A percentile compares a stretch with the other conserved stretches of the same genome.
These are phyloP conservation scores for Acanthamoeba lenticulata DNA, from an alignment of 208 protist genomes.

Conservation along the genomic window DNA sequence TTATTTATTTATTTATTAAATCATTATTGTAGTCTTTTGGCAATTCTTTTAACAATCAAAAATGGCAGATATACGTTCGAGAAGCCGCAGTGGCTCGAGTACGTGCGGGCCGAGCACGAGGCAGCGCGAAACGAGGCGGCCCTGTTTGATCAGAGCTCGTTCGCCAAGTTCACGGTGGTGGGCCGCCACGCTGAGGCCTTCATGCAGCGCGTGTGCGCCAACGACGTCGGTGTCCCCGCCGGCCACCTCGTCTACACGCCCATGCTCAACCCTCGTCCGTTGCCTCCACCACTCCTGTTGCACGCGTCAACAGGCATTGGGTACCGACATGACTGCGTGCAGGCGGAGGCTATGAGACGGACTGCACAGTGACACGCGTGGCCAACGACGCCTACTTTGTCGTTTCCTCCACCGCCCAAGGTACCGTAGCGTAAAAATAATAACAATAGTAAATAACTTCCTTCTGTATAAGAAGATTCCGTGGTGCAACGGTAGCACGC, in stretches of 20 bases:
- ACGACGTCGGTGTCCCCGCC: not conserved
- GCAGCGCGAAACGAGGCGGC: not conserved
- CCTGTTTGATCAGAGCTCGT: not conserved
- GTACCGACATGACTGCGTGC: not conserved
- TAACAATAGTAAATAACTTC: no score
- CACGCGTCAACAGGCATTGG: not conserved
- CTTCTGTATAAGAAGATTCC: not conserved
- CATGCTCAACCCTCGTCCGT: not conserved
- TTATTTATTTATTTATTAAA: not conserved
- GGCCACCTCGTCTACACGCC: not conserved
- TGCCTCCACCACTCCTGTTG: not conserved
- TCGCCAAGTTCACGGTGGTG: not conserved
- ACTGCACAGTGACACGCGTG: not conserved
- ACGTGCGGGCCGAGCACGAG: not conserved
- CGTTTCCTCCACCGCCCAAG: not conserved
- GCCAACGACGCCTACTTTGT: not conserved
- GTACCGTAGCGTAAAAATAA: not conserved
- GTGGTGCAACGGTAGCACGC: conserved; percentile 44
- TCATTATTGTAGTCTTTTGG: not conserved
- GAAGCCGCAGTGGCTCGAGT: not conserved
- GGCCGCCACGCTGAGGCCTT: not conserved
- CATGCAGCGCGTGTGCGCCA: conserved; percentile 4
- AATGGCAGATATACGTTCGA: not conserved
- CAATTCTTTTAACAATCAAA: no score
- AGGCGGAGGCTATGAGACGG: not conserved